Conservation (phyloP, 2,329 filamentous ascomycete species). For the Xylaria sp. region DNA sequence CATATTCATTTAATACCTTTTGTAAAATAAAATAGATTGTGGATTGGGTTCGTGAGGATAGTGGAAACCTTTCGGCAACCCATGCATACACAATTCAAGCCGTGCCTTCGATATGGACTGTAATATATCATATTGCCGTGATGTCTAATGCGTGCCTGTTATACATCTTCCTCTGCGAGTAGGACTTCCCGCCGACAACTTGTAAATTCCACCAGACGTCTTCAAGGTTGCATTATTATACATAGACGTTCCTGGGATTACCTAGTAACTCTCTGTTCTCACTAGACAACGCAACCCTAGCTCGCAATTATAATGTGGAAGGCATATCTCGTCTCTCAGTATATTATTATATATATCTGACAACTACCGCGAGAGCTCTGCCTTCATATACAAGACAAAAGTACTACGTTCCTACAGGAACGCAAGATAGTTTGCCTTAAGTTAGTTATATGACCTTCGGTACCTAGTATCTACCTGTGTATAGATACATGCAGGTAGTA, state of each 20-base stretch:
- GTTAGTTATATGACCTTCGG: neutral
- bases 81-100: slow-evolving; percentile 1
- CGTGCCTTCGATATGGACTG: neutral
- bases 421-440: neutral
- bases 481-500: neutral
- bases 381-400: neutral
- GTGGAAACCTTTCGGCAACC: neutral
- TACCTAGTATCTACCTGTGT: too few relatives aligned
- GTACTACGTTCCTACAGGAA: neutral
- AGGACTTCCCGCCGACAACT: neutral
- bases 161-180: neutral
- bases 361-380: neutral
- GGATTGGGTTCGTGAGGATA: neutral
- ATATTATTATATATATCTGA: neutral
- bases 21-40: slow-evolving; percentile 35
- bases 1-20: slow-evolving; percentile 17
- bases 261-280: neutral
- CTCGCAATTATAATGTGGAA: neutral
- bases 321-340: neutral
- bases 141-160: neutral
- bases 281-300: neutral
- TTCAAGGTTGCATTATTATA: too few relatives aligned
- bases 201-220: neutral
- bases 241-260: too few relatives aligned
- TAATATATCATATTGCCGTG: neutral